These are phyloP conservation scores for Ophiocordyceps australis DNA, from an alignment of 2,329 filamentous ascomycete species.

Conservation along the genomic window DNA sequence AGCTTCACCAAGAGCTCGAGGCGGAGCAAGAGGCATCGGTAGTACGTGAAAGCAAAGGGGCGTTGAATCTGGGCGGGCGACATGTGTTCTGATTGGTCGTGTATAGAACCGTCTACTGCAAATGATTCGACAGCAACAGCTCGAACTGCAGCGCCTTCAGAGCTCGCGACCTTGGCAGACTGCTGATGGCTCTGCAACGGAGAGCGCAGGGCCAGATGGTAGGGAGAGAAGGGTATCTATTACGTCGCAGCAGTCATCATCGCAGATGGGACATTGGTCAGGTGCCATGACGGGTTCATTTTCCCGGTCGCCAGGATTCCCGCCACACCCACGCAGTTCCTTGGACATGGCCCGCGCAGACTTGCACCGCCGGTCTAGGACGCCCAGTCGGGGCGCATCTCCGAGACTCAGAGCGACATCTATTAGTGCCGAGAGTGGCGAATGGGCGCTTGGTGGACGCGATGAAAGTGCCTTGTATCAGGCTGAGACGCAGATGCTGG, in stretches of 20 bases:
- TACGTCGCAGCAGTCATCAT: slow-evolving; percentile 14
- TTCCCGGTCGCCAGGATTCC: slow-evolving; percentile 30
- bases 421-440: slow-evolving; percentile 38
- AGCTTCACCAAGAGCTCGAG: slow-evolving; percentile 64
- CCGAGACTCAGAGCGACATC: slow-evolving; percentile 38
- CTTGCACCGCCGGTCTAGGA: slow-evolving; percentile 36
- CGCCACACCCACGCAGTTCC: slow-evolving; percentile 35
- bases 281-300: slow-evolving; percentile 19
- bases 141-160: slow-evolving; percentile 46
- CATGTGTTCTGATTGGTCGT: slow-evolving; percentile 3
- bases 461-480: slow-evolving; percentile 70
- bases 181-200: slow-evolving; percentile 25
- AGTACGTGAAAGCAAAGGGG: slow-evolving; percentile 20
- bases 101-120: slow-evolving; percentile 55
- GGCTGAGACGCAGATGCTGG: slow-evolving; percentile 62
- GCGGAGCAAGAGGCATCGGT: slow-evolving; percentile 67
- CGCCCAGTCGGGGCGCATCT: slow-evolving; percentile 37
- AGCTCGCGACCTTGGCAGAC: slow-evolving; percentile 18
- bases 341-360: slow-evolving; percentile 39
- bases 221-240: slow-evolving; percentile 24
- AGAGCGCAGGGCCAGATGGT: slow-evolving; percentile 22
- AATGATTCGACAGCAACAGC: slow-evolving; percentile 61
- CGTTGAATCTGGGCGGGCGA: no score
- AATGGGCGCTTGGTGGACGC: slow-evolving; percentile 43
- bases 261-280: slow-evolving; percentile 9